Evolutionary conservation across 768 basidiomycete genomes (phyloP), one percentile per base, ranked within the genome.

Genomic region (Chalciporus chontae): DNA sequence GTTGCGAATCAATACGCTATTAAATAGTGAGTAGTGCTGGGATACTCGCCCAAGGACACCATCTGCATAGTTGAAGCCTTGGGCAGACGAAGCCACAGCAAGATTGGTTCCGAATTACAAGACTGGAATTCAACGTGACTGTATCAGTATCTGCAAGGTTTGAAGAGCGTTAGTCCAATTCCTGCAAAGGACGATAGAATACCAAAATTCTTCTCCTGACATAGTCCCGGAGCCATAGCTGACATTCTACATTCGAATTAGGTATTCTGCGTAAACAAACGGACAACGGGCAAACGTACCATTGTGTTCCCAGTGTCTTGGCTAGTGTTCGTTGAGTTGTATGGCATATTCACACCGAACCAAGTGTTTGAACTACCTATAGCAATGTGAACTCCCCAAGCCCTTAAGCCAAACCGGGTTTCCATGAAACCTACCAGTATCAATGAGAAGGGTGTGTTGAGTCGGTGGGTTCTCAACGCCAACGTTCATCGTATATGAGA

Each of bases 161-260:
- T 24, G 0, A n/a, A 65, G 41, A 54, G 49, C 8, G 26, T 47
- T 13, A 8, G 23, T 39, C 6, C 15, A 4, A 34, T 40, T 40
- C 2, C 4, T 18, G 44, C 5, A 41, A 38, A 26, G 6, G 13
- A 37, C 31, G 23, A 21, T 8, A 40, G 17, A n/a, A 24, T 11
- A 21, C 69, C 27, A 31, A 78, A 75, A 79, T 66, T 82, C 78
- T 37, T 73, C 68, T 21, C 81, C 80, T 32, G 69, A 70, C 69
- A 82, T 77, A 21, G 65, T 69, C 8, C 80, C 81, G 21, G 78
- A 77, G 34, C 79, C 79, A 57, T 81, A 82, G 51, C 70, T 73
- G 24, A 80, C 77, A 48, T 70, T 73, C 77, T 81, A 32, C 0
- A 18, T 24, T 5, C 21, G 17, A 45, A 17, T 37, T 59, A 45